Conservation (phyloP, 129 eudicot species). For the Centrapalus pauciflorus region DNA sequence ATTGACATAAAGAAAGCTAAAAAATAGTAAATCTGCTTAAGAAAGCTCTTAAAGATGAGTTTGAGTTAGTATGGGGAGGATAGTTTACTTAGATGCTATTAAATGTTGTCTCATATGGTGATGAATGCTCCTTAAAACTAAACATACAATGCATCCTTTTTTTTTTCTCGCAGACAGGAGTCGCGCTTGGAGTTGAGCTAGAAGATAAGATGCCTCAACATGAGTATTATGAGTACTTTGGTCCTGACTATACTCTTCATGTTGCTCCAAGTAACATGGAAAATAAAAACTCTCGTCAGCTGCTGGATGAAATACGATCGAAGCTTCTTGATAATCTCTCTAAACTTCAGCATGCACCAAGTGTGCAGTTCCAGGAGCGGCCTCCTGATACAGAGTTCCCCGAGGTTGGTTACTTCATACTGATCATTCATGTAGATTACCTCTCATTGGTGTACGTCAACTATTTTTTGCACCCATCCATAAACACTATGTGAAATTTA, state of each 20-base stretch:
- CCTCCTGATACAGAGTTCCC: conserved; percentile 91
- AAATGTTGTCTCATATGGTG: background rate
- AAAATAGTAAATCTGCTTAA: background rate
- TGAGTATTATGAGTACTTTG: conserved; percentile 91
- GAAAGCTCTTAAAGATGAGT: background rate
- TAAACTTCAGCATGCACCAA: conserved; percentile 95
- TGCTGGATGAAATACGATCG: conserved; percentile 70
- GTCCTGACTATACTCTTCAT: conserved; percentile 94
- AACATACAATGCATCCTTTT: background rate
- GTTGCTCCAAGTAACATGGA: conserved; percentile 99
- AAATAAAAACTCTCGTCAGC: conserved; percentile 78
- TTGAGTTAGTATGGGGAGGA: background rate
- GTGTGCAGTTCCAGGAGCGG: conserved; percentile 93
- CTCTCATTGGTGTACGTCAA: background rate
- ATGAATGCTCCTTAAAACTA: background rate
- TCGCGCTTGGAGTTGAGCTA: conserved; percentile 84
- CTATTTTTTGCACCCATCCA: background rate
- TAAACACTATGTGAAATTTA: background rate
- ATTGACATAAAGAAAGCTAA: background rate
- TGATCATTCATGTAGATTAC: background rate
- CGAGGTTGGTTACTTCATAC: conserved; percentile 55
- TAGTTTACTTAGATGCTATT: background rate
- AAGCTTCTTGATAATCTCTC: conserved; percentile 86
- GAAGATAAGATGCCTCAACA: conserved; percentile 95
- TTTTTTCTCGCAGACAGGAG: conserved; percentile 67